These are phyloP conservation scores for Colletotrichum paranaense DNA, from an alignment of 2,329 filamentous ascomycete species.

Conservation along the genomic window DNA sequence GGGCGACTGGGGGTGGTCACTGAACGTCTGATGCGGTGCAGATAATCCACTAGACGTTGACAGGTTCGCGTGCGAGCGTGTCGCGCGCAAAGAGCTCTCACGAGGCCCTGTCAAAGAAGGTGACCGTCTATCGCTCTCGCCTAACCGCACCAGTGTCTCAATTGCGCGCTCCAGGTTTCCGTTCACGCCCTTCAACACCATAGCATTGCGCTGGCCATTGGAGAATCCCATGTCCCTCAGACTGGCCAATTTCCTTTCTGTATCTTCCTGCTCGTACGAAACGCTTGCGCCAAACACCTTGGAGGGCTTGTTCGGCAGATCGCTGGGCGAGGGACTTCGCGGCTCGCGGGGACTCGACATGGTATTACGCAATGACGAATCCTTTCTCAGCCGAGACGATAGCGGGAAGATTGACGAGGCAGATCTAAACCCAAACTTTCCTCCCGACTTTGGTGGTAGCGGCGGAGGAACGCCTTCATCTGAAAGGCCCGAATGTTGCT, in stretches of 20 bases:
- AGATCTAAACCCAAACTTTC: slow-evolving; percentile 69
- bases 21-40: slow-evolving; percentile 41
- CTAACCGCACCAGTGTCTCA: slow-evolving; percentile 84
- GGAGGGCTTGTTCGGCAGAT: slow-evolving; percentile 72
- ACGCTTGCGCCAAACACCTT: slow-evolving; percentile 77
- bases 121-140: slow-evolving; percentile 70
- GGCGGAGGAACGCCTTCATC: slow-evolving; percentile 71
- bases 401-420: slow-evolving; percentile 76
- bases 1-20: slow-evolving; percentile 45
- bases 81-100: slow-evolving; percentile 59
- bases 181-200: slow-evolving; percentile 83
- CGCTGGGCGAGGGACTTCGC: slow-evolving; percentile 48
- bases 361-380: slow-evolving; percentile 47
- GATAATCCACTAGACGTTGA: slow-evolving; percentile 51
- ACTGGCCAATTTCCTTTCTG: slow-evolving; percentile 80
- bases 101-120: slow-evolving; percentile 56
- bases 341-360: slow-evolving; percentile 39
- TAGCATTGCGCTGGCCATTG: slow-evolving; percentile 83
- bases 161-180: slow-evolving; percentile 89
- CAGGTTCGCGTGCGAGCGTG: slow-evolving; percentile 67
- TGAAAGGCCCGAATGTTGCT: slow-evolving; percentile 59
- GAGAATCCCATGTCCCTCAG: slow-evolving; percentile 92
- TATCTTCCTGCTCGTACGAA: slow-evolving; percentile 65
- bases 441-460: slow-evolving; percentile 71
- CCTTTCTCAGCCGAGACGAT: slow-evolving; percentile 70